A percentile compares a stretch with the other conserved stretches of the same genome.
These are phyloP conservation scores for Histomonas meleagridis DNA, from an alignment of 208 protist genomes.

Conservation along the genomic window DNA sequence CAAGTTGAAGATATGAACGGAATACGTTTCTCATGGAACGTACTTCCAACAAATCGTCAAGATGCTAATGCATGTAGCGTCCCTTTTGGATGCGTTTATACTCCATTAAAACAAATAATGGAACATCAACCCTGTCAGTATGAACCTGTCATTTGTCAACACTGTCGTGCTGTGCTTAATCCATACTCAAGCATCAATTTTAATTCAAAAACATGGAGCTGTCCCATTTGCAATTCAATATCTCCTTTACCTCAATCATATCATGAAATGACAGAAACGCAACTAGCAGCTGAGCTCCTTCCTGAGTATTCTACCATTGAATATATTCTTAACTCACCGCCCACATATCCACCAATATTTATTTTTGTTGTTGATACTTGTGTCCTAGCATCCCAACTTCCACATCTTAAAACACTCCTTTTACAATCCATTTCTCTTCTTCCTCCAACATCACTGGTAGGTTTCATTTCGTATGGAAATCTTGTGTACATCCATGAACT, in stretches of 20 bases:
- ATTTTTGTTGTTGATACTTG: slow-evolving; percentile 89
- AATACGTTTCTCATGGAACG: slow-evolving; percentile 78
- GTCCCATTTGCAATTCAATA: slow-evolving; percentile 75
- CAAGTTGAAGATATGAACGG: slow-evolving; percentile 55
- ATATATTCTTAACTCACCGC: slow-evolving; percentile 62
- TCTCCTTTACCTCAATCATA: slow-evolving; percentile 80
- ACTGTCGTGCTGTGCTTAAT: neutral
- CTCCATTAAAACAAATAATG: slow-evolving; percentile 68
- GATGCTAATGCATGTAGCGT: slow-evolving; percentile 77
- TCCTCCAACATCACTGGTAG: slow-evolving; percentile 73
- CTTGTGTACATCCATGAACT: slow-evolving; percentile 73
- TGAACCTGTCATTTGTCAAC: neutral
- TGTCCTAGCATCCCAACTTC: slow-evolving; percentile 55
- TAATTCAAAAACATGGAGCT: slow-evolving; percentile 67
- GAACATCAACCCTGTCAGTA: neutral
- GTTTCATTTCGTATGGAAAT: slow-evolving; percentile 84
- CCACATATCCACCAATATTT: slow-evolving; percentile 54
- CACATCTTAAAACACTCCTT: slow-evolving; percentile 72
- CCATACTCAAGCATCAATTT: slow-evolving; percentile 54
- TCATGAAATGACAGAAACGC: slow-evolving; percentile 66
- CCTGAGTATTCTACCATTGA: slow-evolving; percentile 79
- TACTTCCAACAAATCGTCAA: slow-evolving; percentile 75
- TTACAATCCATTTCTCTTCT: slow-evolving; percentile 68
- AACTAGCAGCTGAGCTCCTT: slow-evolving; percentile 71
- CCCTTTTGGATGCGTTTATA: slow-evolving; percentile 81